These are phyloP conservation scores for Centrapalus pauciflorus DNA, from an alignment of 129 eudicot species.

Conservation along the genomic window DNA sequence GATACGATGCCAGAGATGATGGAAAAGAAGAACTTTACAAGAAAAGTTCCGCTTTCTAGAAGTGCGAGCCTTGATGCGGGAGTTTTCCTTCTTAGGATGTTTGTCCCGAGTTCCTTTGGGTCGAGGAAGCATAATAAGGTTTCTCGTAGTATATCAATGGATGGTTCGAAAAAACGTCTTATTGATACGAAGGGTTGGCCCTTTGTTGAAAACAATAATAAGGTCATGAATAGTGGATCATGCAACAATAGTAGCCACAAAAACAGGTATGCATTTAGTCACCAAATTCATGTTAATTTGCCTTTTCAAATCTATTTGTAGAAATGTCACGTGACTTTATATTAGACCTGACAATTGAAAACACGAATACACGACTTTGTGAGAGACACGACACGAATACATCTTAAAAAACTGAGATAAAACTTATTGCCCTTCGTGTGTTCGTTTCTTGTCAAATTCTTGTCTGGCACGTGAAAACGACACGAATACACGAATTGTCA, in stretches of 20 bases:
- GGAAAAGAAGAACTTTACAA: constrained; percentile 8
- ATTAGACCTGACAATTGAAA: no score
- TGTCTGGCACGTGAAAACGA: no score
- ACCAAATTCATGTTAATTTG: no score
- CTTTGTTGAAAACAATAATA: background rate
- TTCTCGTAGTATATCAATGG: background rate
- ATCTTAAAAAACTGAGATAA: no score
- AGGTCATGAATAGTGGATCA: background rate
- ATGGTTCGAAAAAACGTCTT: background rate
- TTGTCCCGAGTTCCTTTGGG: background rate
- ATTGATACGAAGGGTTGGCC: background rate
- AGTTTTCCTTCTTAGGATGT: constrained; percentile 30
- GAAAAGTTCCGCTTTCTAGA: constrained; percentile 19
- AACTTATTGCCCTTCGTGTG: no score
- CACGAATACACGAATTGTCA: no score
- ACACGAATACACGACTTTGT: no score
- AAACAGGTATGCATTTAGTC: background rate
- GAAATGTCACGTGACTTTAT: no score
- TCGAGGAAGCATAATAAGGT: background rate
- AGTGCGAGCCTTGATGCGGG: constrained; percentile 61
- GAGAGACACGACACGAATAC: no score
- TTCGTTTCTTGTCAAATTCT: no score
- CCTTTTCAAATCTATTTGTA: no score
- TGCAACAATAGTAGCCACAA: background rate
- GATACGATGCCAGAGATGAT: background rate